These are phyloP conservation scores for Sarocladiaceae sp. DNA, from an alignment of 2,329 filamentous ascomycete species.

Conservation along the genomic window DNA sequence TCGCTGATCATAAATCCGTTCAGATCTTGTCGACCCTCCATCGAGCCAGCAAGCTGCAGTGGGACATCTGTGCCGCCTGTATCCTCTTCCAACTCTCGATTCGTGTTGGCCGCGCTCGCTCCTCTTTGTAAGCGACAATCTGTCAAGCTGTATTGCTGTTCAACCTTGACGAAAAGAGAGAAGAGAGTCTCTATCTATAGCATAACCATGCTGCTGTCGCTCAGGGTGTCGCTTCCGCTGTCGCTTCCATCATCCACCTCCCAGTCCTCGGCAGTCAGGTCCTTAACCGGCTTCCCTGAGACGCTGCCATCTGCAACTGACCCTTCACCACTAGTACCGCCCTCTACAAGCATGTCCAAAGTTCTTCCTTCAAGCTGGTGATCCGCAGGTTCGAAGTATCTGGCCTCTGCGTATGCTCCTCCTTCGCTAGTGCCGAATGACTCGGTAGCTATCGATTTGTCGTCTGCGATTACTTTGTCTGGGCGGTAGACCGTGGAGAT, in stretches of 20 bases:
- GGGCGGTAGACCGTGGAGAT: conserved; percentile 28
- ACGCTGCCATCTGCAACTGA: background rate
- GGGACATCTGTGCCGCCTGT: too few species aligned
- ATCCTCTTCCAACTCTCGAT: too few species aligned
- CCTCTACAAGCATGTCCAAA: conserved; percentile 19
- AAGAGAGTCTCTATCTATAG: too few species aligned
- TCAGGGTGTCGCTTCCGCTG: conserved; percentile 5
- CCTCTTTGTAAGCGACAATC: too few species aligned
- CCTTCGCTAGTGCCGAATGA: conserved; percentile 23
- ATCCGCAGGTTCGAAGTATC: conserved; percentile 24
- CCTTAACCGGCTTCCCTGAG: background rate
- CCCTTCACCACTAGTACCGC: conserved; percentile 8
- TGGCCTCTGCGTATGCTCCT: conserved; percentile 28
- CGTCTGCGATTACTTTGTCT: conserved; percentile 26
- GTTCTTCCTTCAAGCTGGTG: conserved; percentile 20
- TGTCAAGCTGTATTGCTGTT: too few species aligned
- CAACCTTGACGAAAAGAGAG: too few species aligned
- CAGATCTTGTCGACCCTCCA: too few species aligned
- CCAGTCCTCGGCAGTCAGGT: background rate
- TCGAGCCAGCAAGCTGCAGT: too few species aligned
- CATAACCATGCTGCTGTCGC: conserved; percentile 4
- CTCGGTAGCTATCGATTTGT: conserved; percentile 27
- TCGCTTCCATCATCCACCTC: conserved; percentile 9
- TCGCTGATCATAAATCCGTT: too few species aligned
- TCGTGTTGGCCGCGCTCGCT: too few species aligned